A percentile compares a stretch with the other conserved stretches of the same genome.
Evolutionary conservation across 2,329 filamentous ascomycete species (phyloP).

Genomic region (Cladosporium cucumerinum): DNA sequence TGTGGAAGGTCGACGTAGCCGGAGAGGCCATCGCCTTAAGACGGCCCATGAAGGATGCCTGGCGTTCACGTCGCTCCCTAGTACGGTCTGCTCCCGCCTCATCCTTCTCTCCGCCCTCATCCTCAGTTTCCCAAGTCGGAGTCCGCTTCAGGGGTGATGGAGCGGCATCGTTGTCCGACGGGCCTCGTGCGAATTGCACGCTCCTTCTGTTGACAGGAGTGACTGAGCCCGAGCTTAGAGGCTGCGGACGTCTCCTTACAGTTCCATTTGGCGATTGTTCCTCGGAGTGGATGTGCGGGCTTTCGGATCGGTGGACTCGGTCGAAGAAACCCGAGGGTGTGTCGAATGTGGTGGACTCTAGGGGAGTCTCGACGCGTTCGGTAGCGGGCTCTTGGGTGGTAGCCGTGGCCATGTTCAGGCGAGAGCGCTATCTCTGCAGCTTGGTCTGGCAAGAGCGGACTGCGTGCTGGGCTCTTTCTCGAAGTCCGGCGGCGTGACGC

Average conservation of each 20-base stretch:
- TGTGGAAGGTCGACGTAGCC: conserved; percentile 18
- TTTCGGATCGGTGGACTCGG: conserved; percentile 1
- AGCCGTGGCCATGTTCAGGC: conserved; percentile 10
- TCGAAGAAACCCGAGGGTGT: conserved; percentile 10
- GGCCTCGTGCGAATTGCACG: conserved; percentile 30
- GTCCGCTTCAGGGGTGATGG: conserved; percentile 25
- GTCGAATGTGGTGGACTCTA: background rate
- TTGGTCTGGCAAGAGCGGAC: conserved; percentile 10
- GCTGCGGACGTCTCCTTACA: conserved; percentile 2
- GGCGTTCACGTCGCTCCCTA: conserved; percentile 19
- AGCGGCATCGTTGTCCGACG: conserved; percentile 21
- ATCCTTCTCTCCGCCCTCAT: conserved; percentile 19
- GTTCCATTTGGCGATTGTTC: conserved; percentile 12
- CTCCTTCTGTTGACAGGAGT: conserved; percentile 22
- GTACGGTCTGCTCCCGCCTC: conserved; percentile 17
- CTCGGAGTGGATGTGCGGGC: background rate
- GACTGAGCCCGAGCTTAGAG: conserved; percentile 3
- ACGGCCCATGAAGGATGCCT: conserved; percentile 30
- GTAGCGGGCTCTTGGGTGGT: conserved; percentile 9
- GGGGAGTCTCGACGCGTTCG: conserved; percentile 4
- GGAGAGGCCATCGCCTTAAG: conserved; percentile 31
- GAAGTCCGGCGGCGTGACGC: conserved; percentile 1
- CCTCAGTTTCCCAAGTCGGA: conserved; percentile 28
- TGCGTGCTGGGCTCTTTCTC: conserved; percentile 4
- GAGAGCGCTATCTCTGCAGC: conserved; percentile 11